Evolutionary conservation across 805 yeast genomes (phyloP).

Genomic region (Starmerella gropengiesseri): DNA sequence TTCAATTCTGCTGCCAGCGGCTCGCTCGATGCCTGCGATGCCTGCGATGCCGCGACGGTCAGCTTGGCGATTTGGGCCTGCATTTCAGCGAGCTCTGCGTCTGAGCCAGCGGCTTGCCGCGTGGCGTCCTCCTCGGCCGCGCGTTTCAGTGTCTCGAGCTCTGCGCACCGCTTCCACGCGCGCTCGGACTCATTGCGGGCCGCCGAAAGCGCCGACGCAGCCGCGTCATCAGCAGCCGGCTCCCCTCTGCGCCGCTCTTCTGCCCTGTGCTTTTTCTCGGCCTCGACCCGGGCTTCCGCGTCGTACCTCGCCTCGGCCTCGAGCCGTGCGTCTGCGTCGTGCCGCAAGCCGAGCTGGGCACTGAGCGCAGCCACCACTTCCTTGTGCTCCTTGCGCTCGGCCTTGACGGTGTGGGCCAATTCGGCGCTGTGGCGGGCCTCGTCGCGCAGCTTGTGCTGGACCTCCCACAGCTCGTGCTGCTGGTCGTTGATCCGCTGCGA

Average conservation of each 20-base stretch:
- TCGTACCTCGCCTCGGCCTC: not conserved
- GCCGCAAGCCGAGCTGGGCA: not conserved
- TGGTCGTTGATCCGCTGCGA: conserved; percentile 11
- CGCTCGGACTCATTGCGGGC: no score
- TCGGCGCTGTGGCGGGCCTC: conserved; percentile 9
- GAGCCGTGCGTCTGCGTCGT: not conserved
- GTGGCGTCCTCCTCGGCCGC: not conserved
- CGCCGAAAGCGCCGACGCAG: no score
- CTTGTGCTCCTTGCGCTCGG: conserved; percentile 9
- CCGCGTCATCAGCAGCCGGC: no score
- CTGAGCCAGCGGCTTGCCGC: not conserved
- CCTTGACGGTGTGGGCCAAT: conserved; percentile 1
- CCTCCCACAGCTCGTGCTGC: conserved; percentile 14
- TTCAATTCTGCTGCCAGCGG: no score
- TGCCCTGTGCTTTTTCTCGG: not conserved
- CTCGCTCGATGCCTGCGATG: no score
- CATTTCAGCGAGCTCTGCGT: not conserved
- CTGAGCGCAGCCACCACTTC: conserved; percentile 12
- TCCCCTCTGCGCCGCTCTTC: not conserved
- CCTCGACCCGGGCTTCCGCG: not conserved
- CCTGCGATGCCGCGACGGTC: not conserved
- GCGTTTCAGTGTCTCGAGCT: conserved; percentile 1
- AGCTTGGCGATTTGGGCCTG: conserved; percentile 3
- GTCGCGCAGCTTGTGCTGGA: conserved; percentile 9
- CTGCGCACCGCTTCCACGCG: conserved; percentile 4